Percentiles rank a stretch among this genome's conserved stretches.
Conservation (phyloP, 192 early-diverging fungal genomes). For the Lobosporangium transversale region DNA sequence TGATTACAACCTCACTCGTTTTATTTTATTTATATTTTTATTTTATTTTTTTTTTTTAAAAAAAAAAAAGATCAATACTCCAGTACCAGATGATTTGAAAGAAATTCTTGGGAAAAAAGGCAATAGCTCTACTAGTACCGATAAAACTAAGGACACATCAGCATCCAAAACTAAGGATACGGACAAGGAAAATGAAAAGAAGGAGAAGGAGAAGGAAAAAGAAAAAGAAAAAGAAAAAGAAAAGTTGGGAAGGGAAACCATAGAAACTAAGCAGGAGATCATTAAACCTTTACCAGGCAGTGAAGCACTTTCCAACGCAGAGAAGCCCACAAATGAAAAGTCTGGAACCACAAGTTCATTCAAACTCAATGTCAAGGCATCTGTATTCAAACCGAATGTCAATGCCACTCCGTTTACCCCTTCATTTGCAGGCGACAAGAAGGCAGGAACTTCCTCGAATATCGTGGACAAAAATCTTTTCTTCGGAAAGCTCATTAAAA, state of each 20-base stretch:
- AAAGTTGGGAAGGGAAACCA: neutral
- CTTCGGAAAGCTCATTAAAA: constrained; percentile 32
- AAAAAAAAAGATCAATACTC: constrained; percentile 71
- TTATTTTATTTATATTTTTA: neutral
- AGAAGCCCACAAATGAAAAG: constrained; percentile 37
- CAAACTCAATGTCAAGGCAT: constrained; percentile 80
- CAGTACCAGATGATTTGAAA: constrained; percentile 84
- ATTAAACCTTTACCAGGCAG: constrained; percentile 9
- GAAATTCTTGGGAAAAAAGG: constrained; percentile 75
- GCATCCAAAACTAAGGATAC: neutral
- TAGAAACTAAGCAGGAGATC: constrained; percentile 10
- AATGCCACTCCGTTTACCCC: constrained; percentile 76
- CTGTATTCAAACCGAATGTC: constrained; percentile 81
- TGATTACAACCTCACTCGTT: neutral
- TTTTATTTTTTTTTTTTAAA: neutral
- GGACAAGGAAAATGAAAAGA: neutral
- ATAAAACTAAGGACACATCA: constrained; percentile 28
- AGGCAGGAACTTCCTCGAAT: neutral
- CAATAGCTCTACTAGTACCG: constrained; percentile 17
- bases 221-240: neutral
- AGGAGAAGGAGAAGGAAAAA: neutral
- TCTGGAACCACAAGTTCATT: constrained; percentile 44
- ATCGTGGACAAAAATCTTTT: constrained; percentile 25
- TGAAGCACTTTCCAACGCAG: neutral
- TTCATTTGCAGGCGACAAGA: constrained; percentile 55